Percentiles rank a stretch among this genome's conserved stretches.
Evolutionary conservation across 257 asterid genomes (phyloP).

Genomic region (Solanum arcanum): DNA sequence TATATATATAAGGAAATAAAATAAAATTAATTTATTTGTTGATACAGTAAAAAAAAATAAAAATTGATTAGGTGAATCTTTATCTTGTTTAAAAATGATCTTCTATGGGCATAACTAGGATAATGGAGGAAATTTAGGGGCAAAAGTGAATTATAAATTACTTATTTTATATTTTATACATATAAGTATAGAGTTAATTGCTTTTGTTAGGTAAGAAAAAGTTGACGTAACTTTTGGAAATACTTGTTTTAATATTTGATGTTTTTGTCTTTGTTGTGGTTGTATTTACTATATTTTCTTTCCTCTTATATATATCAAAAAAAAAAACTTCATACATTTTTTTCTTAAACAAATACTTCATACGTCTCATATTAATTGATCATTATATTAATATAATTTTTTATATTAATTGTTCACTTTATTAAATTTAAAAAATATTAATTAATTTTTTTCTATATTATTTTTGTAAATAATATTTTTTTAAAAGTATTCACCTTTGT

Average conservation of each 20-base stretch:
- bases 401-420: too few relatives aligned
- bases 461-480: too few relatives aligned
- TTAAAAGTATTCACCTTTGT: too few relatives aligned
- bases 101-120: neutral
- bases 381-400: too few relatives aligned
- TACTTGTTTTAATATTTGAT: neutral
- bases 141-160: neutral
- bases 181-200: neutral
- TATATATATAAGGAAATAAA: neutral
- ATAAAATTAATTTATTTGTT: neutral
- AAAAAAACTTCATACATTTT: too few relatives aligned
- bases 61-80: conserved; percentile 7
- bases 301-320: neutral
- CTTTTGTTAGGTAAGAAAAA: neutral
- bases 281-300: neutral
- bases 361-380: too few relatives aligned
- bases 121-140: neutral
- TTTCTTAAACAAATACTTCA: too few relatives aligned
- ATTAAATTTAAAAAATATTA: too few relatives aligned
- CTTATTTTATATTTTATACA: neutral
- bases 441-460: too few relatives aligned
- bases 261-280: neutral
- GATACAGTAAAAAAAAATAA: conserved; percentile 31
- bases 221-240: neutral
- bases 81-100: neutral